Evolutionary conservation across 106 monocot species (phyloP).

Genomic region (Allium fistulosum): DNA sequence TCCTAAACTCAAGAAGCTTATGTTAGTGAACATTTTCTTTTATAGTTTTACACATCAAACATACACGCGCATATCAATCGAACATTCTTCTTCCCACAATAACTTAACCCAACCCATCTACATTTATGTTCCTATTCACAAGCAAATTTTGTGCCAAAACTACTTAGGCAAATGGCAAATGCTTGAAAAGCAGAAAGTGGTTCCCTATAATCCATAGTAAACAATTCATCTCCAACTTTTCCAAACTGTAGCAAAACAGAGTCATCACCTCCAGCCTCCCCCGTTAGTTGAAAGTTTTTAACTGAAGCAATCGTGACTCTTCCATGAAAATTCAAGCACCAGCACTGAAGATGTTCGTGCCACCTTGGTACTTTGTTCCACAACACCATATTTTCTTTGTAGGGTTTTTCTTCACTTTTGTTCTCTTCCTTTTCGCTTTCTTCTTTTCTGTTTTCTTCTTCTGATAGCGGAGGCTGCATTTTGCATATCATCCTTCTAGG

Average conservation of each 20-base stretch:
- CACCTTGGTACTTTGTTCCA: conserved; percentile 77
- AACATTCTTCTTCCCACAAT: too few species aligned
- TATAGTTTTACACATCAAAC: too few species aligned
- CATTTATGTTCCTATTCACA: conserved; percentile 30
- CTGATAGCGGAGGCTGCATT: conserved; percentile 14
- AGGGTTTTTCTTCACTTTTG: neutral
- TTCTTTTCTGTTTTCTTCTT: neutral
- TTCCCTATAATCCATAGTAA: conserved; percentile 66
- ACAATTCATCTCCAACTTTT: conserved; percentile 58
- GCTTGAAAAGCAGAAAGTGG: conserved; percentile 70
- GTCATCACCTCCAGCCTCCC: conserved; percentile 22
- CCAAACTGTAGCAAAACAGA: conserved; percentile 70
- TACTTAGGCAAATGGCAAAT: conserved; percentile 64
- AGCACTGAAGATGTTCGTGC: conserved; percentile 90
- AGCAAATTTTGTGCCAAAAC: conserved; percentile 59
- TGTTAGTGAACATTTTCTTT: too few species aligned
- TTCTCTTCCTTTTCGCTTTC: neutral
- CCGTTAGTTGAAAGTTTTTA: conserved; percentile 70
- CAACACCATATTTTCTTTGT: conserved; percentile 16
- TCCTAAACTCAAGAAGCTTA: too few species aligned
- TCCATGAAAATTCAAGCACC: conserved; percentile 85
- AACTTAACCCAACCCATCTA: too few species aligned
- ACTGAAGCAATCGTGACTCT: conserved; percentile 85
- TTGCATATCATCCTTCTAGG: conserved; percentile 64
- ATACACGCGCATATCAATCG: too few species aligned